Evolutionary conservation across 345 rosid species (phyloP).

Genomic region (Salix arbutifolia): DNA sequence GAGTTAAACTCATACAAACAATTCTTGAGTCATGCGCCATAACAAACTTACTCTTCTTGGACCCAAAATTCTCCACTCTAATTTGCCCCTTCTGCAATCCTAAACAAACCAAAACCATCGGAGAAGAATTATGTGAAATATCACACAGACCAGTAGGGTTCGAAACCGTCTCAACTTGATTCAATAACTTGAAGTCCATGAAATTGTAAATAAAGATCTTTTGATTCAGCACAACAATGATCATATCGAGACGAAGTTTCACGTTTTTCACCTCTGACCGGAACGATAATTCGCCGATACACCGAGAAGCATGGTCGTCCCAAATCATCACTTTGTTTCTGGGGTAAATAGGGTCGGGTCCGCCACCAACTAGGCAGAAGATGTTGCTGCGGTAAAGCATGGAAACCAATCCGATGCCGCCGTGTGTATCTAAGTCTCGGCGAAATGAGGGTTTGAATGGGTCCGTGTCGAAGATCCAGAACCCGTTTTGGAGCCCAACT

Average conservation of each 20-base stretch:
- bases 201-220: slow-evolving; percentile 40
- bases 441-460: slow-evolving; percentile 39
- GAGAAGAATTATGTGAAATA: slow-evolving; percentile 31
- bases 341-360: slow-evolving; percentile 23
- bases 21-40: slow-evolving; percentile 45
- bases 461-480: slow-evolving; percentile 39
- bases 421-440: slow-evolving; percentile 20
- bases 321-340: slow-evolving; percentile 39
- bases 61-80: slow-evolving; percentile 41
- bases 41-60: slow-evolving; percentile 34
- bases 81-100: slow-evolving; percentile 48
- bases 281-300: slow-evolving; percentile 39
- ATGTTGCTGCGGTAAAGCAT: slow-evolving; percentile 40
- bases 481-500: slow-evolving; percentile 37
- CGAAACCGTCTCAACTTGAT: slow-evolving; percentile 38
- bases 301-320: slow-evolving; percentile 37
- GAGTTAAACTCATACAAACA: slow-evolving; percentile 32
- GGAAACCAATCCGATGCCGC: slow-evolving; percentile 28
- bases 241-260: slow-evolving; percentile 32
- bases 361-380: slow-evolving; percentile 38
- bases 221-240: slow-evolving; percentile 35
- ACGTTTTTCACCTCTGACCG: slow-evolving; percentile 42
- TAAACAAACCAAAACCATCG: slow-evolving; percentile 40
- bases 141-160: slow-evolving; percentile 48
- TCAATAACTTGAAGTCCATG: slow-evolving; percentile 30